These are phyloP conservation scores for Quillaja saponaria DNA, from an alignment of 306 rosid species.

Conservation along the genomic window DNA sequence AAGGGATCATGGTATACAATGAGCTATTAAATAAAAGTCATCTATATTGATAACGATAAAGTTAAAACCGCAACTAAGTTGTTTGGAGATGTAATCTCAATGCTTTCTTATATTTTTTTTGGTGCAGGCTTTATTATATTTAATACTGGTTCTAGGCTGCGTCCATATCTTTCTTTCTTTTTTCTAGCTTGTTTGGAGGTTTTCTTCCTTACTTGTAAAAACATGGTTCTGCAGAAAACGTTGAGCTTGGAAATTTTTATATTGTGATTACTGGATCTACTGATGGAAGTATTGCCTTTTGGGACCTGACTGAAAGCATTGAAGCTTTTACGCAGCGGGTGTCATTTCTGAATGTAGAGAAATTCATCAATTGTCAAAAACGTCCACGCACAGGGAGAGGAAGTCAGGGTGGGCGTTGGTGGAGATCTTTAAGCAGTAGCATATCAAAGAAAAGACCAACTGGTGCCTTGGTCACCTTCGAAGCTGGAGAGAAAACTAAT, in stretches of 20 bases:
- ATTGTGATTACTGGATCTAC: conserved; percentile 88
- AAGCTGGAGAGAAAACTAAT: conserved; percentile 33
- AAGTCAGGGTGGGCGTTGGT: conserved; percentile 95
- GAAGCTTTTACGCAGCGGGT: conserved; percentile 68
- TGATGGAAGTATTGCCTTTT: conserved; percentile 88
- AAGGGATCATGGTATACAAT: no score
- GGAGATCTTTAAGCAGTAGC: conserved; percentile 68
- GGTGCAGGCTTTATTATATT: neutral
- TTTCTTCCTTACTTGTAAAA: conserved; percentile 16
- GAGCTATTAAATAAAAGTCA: no score
- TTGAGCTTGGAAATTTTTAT: conserved; percentile 46
- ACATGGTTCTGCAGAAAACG: conserved; percentile 45
- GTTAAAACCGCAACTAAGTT: no score
- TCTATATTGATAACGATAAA: no score
- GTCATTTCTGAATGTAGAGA: conserved; percentile 54
- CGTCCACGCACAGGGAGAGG: conserved; percentile 96
- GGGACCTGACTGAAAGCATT: conserved; percentile 74
- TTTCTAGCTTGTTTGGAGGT: no score
- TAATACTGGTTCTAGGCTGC: conserved; percentile 1
- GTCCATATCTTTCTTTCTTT: conserved; percentile 23
- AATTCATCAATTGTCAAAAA: conserved; percentile 68
- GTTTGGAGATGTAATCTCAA: no score
- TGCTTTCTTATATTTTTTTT: no score
- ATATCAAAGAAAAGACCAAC: conserved; percentile 44
- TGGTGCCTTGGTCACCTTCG: conserved; percentile 20